phyloP scores from a whole-genome alignment of 73 alveolate genomes.

The Strombidium stylifer region DNA sequence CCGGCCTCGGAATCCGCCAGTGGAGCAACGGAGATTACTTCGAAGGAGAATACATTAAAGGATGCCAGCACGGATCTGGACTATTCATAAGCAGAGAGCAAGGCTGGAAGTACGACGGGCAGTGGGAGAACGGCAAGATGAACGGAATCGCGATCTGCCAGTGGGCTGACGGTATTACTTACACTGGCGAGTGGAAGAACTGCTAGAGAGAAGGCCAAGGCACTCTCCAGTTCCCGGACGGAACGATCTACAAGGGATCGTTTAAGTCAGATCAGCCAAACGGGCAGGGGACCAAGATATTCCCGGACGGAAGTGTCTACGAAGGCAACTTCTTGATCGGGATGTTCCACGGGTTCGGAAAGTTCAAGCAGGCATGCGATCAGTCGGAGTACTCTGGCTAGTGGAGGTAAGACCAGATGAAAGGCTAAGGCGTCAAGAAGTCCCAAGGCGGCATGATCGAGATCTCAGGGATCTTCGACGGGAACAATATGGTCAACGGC shows the following conservation, averaged over 20 bases:
- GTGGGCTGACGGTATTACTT: constrained; percentile 78
- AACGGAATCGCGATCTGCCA: constrained; percentile 60
- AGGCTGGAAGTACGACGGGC: constrained; percentile 64
- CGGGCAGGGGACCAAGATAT: constrained; percentile 39
- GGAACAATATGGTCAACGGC: constrained; percentile 17
- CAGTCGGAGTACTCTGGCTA: constrained; percentile 68
- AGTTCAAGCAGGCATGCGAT: constrained; percentile 64
- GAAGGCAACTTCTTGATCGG: constrained; percentile 48
- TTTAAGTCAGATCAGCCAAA: constrained; percentile 36
- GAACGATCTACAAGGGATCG: constrained; percentile 24
- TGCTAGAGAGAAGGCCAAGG: constrained; percentile 43
- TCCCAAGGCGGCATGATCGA: constrained; percentile 22
- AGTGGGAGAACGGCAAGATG: constrained; percentile 58
- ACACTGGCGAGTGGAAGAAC: constrained; percentile 69
- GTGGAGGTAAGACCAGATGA: constrained; percentile 63
- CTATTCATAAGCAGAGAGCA: constrained; percentile 33
- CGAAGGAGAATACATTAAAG: constrained; percentile 67
- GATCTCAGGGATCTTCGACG: constrained; percentile 29
- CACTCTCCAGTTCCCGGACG: constrained; percentile 22
- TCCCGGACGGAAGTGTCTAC: constrained; percentile 37
- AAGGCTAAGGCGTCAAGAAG: constrained; percentile 57
- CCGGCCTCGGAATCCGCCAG: constrained; percentile 65
- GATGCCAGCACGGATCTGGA: constrained; percentile 56
- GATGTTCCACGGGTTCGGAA: constrained; percentile 63
- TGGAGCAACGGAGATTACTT: constrained; percentile 65